These are phyloP conservation scores for Citropsis articulata DNA, from an alignment of 345 rosid species.

Conservation along the genomic window DNA sequence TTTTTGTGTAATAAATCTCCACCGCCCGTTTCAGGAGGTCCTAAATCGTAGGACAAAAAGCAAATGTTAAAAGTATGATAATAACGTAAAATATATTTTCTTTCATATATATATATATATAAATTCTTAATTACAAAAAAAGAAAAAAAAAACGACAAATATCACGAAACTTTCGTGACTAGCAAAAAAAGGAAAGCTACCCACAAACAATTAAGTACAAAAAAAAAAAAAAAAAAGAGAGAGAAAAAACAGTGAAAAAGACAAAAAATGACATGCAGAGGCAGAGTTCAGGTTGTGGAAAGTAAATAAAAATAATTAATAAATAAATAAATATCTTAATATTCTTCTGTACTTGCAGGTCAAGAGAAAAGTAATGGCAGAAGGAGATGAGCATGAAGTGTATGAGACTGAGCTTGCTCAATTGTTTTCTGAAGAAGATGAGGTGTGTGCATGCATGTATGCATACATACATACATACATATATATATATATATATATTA, in stretches of 20 bases:
- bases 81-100: too few species aligned
- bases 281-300: background rate
- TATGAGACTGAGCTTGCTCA: slow-evolving; percentile 86
- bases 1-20: background rate
- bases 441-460: slow-evolving; percentile 40
- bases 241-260: slow-evolving; percentile 14
- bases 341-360: slow-evolving; percentile 35
- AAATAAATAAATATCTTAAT: background rate
- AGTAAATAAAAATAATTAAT: background rate
- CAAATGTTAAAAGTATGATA: too few species aligned
- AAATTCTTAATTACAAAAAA: slow-evolving; percentile 38
- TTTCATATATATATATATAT: background rate
- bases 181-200: background rate
- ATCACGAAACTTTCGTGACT: slow-evolving; percentile 69
- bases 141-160: slow-evolving; percentile 32
- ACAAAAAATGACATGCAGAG: slow-evolving; percentile 4
- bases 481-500: background rate
- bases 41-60: background rate
- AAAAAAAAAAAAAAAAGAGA: background rate
- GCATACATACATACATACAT: background rate
- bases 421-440: slow-evolving; percentile 90
- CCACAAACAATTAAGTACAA: background rate
- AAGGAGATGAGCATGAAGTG: slow-evolving; percentile 44
- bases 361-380: slow-evolving; percentile 48
- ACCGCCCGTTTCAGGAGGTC: background rate